Conservation (phyloP, 805 yeast species). For the Vanderwaltozyma verrucispora region DNA sequence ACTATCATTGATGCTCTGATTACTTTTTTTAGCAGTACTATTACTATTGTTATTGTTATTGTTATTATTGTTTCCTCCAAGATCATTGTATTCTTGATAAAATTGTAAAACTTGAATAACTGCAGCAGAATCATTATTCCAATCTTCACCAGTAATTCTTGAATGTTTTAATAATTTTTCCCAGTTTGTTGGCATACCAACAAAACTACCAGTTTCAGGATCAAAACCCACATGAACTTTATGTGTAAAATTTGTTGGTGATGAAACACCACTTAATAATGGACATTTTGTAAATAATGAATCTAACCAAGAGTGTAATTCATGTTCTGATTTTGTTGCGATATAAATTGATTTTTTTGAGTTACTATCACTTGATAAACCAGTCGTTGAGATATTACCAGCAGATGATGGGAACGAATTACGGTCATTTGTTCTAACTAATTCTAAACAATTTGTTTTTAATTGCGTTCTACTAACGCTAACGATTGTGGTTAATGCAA, state of each 20-base stretch:
- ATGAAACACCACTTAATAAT: slow-evolving; percentile 55
- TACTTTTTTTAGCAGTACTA: background rate
- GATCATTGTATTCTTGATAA: slow-evolving; percentile 39
- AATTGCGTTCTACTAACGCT: slow-evolving; percentile 59
- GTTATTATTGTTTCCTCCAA: slow-evolving; percentile 5
- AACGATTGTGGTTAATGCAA: slow-evolving; percentile 49
- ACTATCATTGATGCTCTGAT: background rate
- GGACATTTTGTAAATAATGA: slow-evolving; percentile 74
- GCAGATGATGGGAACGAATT: slow-evolving; percentile 12
- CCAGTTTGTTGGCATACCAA: slow-evolving; percentile 95
- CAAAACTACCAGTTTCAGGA: slow-evolving; percentile 75
- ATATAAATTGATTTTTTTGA: slow-evolving; percentile 55
- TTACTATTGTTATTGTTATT: slow-evolving; percentile 3
- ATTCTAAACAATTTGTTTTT: slow-evolving; percentile 74
- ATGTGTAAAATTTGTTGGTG: slow-evolving; percentile 91
- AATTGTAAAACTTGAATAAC: slow-evolving; percentile 86
- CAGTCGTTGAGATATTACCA: background rate
- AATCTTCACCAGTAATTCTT: slow-evolving; percentile 85
- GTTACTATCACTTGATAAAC: slow-evolving; percentile 13
- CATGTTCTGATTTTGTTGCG: slow-evolving; percentile 67
- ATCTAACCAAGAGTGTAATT: slow-evolving; percentile 84
- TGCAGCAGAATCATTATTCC: slow-evolving; percentile 89
- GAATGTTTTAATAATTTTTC: slow-evolving; percentile 72
- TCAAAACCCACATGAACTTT: slow-evolving; percentile 84
- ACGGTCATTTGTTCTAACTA: slow-evolving; percentile 40